Base-by-base conservation (phyloP, 108 stramenopile genomes). In the Cyclotella sp. region DNA sequence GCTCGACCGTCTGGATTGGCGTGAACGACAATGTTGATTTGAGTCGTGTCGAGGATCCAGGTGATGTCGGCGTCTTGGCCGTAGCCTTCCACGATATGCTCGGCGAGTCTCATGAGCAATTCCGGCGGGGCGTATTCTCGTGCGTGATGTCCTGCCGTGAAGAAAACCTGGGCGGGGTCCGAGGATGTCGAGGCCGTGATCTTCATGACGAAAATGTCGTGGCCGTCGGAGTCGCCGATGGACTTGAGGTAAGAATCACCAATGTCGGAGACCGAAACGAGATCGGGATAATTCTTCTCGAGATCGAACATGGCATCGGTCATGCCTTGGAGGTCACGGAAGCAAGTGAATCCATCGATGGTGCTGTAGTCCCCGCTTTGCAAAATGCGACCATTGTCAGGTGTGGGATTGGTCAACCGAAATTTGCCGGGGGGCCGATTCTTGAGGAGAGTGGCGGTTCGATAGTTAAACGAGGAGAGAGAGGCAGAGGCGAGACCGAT, bases 121-220 rank as follows among this genome's bases (percentile, higher is more conserved):
- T 84, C 79, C 0, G 76, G 76, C 18, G 84, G 84, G 22, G 84
- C 76, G 11, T 45, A 72, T 44, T 84, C 84, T 7, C 84, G 45
- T 14, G 79, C 75, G 44, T 84, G 84, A 0, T 81, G 30, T 29
- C 84, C 84, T 19, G 43, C 62, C 19, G 68, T 81, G 26, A 77
- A 19, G 41, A 84, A 40, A 0, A 79, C 84, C 55, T 78, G 72
- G 51, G 65, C 40, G 11, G 41, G 13, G 22, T 57, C 44, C 39
- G 40, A 6, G 15, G 41, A 44, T 0, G 52, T 59, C 16, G 49
- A 53, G 30, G 70, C 54, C 12, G 70, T 70, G 27, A 70, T 70
- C 12, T 70, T 70, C 9, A 70, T 45, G 26, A 49, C 70, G 30
- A 47, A 63, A 21, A 76, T 84, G 46, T 59, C 52, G n/a, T 72